Conservation (phyloP, 2,329 filamentous ascomycete species). For the Ramichloridium luteum region DNA sequence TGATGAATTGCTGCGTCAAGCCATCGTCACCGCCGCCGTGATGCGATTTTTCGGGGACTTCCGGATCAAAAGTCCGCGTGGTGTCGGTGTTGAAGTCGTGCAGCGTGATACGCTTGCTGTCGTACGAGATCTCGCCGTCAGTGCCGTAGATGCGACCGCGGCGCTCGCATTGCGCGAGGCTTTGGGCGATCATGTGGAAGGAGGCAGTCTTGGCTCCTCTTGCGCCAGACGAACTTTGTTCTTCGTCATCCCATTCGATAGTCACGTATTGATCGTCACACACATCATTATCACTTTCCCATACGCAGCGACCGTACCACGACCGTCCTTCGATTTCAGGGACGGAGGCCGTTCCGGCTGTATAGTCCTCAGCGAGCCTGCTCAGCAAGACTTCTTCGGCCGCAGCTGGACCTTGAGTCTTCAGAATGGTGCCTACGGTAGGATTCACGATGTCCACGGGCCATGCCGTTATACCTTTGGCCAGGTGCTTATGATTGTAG, state of each 20-base stretch:
- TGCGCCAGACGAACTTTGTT: constrained; percentile 14
- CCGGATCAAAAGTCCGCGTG: constrained; percentile 47
- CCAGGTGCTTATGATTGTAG: constrained; percentile 60
- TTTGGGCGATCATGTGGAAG: constrained; percentile 91
- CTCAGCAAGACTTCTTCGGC: constrained; percentile 41
- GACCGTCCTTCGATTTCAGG: constrained; percentile 38
- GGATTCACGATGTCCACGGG: constrained; percentile 81
- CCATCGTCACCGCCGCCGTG: constrained; percentile 74
- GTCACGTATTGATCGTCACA: constrained; percentile 87
- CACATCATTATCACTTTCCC: constrained; percentile 84
- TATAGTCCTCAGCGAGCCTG: constrained; percentile 43
- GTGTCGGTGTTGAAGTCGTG: constrained; percentile 55
- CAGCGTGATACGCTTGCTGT: constrained; percentile 63
- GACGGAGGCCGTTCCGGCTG: constrained; percentile 38
- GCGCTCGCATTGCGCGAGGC: constrained; percentile 73
- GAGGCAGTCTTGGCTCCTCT: constrained; percentile 69
- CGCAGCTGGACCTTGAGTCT: constrained; percentile 31
- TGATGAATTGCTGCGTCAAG: constrained; percentile 68
- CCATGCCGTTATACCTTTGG: constrained; percentile 59
- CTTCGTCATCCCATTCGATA: constrained; percentile 71
- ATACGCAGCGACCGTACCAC: constrained; percentile 93
- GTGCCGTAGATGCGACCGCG: constrained; percentile 79
- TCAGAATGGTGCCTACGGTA: constrained; percentile 70
- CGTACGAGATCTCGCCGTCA: constrained; percentile 73
- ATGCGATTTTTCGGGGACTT: constrained; percentile 34